phyloP scores from a whole-genome alignment of 2,329 filamentous ascomycete genomes.

The Monilinia aucupariae region DNA sequence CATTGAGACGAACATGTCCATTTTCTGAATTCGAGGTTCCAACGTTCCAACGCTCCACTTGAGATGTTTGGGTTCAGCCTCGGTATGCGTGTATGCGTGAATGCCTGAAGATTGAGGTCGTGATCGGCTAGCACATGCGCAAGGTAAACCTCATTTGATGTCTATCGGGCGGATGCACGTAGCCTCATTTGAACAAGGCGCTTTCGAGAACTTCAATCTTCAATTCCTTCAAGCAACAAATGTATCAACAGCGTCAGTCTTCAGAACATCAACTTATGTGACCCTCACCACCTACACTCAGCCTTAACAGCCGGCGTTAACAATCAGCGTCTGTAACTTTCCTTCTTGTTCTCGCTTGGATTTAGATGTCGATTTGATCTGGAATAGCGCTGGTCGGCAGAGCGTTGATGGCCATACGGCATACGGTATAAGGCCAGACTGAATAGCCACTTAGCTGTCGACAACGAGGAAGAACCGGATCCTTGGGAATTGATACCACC shows the following conservation, averaged over 20 bases:
- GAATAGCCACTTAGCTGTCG: not conserved
- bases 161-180: not conserved
- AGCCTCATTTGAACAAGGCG: not conserved
- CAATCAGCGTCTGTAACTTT: not conserved
- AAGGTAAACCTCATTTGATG: not conserved
- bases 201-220: not conserved
- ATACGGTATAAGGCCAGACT: not conserved
- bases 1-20: too few relatives aligned
- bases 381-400: not conserved
- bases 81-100: not conserved
- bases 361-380: not conserved
- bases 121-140: not conserved
- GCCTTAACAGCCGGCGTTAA: not conserved
- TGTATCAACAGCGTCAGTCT: not conserved
- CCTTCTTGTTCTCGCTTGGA: not conserved
- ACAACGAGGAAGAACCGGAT: not conserved
- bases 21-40: not conserved
- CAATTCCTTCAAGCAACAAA: not conserved
- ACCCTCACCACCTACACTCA: not conserved
- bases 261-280: not conserved
- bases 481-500: not conserved
- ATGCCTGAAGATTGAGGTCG: not conserved
- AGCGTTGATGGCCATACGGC: not conserved
- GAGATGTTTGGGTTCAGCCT: too few relatives aligned
- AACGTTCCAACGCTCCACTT: too few relatives aligned